phyloP scores from a whole-genome alignment of 352 stramenopile species.

The Pythium pyrilobum region DNA sequence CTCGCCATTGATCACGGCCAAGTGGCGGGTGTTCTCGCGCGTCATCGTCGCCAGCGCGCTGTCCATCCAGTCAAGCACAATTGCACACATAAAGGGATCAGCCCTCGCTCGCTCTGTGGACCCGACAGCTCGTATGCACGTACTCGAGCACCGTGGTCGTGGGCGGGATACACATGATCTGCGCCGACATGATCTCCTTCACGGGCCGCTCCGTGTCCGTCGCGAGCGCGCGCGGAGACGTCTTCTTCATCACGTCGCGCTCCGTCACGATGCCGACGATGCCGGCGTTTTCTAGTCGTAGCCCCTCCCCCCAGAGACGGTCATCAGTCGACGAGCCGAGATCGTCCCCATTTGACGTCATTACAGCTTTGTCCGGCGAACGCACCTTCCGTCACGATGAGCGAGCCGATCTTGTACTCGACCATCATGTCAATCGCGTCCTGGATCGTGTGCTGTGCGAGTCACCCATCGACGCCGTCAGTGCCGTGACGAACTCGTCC shows the following conservation, averaged over 20 bases:
- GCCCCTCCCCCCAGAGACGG: no score
- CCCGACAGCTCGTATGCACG: constrained; percentile 16
- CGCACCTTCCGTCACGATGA: constrained; percentile 74
- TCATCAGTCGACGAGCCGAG: no score
- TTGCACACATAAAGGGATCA: background rate
- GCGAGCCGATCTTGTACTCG: constrained; percentile 69
- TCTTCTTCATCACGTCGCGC: constrained; percentile 78
- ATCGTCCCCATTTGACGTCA: no score
- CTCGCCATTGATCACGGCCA: constrained; percentile 77
- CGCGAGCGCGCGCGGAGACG: constrained; percentile 41
- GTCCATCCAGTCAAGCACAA: no score
- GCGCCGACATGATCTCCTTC: constrained; percentile 78
- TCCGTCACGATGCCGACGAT: constrained; percentile 84
- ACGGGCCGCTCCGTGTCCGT: constrained; percentile 46
- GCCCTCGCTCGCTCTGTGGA: background rate
- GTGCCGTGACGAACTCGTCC: background rate
- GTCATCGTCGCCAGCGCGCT: constrained; percentile 81
- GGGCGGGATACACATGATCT: constrained; percentile 83
- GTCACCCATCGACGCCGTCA: background rate
- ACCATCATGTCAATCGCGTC: constrained; percentile 74
- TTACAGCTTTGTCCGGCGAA: background rate
- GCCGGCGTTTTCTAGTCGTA: constrained; percentile 46
- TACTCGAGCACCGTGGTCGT: constrained; percentile 80
- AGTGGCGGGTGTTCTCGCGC: constrained; percentile 82
- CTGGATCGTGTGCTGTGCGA: constrained; percentile 63